Conservation (phyloP, 306 rosid species). For the Dryas octopetala region DNA sequence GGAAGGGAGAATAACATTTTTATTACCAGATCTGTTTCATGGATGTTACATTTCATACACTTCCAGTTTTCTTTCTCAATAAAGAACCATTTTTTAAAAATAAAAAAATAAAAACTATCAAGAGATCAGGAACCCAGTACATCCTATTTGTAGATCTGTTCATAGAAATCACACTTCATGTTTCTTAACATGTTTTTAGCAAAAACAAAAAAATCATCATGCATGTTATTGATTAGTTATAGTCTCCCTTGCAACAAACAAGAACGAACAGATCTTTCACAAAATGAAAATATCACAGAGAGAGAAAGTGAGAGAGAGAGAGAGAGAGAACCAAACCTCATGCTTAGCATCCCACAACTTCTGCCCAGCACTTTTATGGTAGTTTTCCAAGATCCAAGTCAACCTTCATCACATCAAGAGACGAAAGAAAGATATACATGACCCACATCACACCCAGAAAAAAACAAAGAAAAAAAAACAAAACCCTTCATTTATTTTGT, state of each 20-base stretch:
- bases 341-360: conserved; percentile 90
- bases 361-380: conserved; percentile 63
- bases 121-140: conserved; percentile 5
- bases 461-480: neutral
- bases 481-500: neutral
- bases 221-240: no score
- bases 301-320: neutral
- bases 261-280: conserved; percentile 13
- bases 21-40: conserved; percentile 57
- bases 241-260: conserved; percentile 17
- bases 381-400: conserved; percentile 58
- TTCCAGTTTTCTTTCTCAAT: conserved; percentile 29
- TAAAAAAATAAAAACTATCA: conserved; percentile 16
- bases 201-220: conserved; percentile 15
- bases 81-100: neutral
- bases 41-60: conserved; percentile 34
- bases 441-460: no score
- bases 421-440: neutral
- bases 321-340: conserved; percentile 50
- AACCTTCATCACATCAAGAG: conserved; percentile 44
- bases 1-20: conserved; percentile 33
- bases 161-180: conserved; percentile 31
- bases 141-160: conserved; percentile 71
- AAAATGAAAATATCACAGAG: neutral
- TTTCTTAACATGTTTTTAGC: conserved; percentile 49